These are phyloP conservation scores for Geranium brycei DNA, from an alignment of 345 rosid species.

Conservation along the genomic window DNA sequence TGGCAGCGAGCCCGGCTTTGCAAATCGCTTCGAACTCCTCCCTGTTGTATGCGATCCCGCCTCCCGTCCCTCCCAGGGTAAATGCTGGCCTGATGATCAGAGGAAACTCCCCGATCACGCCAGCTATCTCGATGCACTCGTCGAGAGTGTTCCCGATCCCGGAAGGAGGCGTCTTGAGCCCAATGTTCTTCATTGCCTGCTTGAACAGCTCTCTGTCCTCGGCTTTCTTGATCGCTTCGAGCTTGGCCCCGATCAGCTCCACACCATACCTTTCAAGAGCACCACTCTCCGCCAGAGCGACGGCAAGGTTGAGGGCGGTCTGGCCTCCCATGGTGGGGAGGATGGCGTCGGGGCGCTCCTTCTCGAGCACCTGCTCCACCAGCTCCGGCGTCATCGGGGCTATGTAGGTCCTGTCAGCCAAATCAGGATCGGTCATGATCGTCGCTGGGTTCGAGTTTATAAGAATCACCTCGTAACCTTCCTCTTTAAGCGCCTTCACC, in stretches of 20 bases:
- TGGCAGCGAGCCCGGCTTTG: constrained; percentile 78
- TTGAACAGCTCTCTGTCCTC: constrained; percentile 85
- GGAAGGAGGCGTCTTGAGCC: constrained; percentile 83
- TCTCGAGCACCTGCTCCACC: constrained; percentile 66
- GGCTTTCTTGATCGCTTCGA: constrained; percentile 80
- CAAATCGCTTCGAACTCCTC: constrained; percentile 83
- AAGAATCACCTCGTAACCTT: constrained; percentile 71
- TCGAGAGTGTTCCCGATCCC: constrained; percentile 79
- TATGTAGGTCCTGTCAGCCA: constrained; percentile 76
- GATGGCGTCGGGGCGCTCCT: constrained; percentile 81
- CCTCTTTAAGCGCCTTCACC: constrained; percentile 80
- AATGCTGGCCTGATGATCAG: constrained; percentile 93
- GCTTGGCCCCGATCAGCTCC: constrained; percentile 90
- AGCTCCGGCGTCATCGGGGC: constrained; percentile 86
- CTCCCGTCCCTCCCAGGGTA: constrained; percentile 94
- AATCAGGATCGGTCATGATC: constrained; percentile 94
- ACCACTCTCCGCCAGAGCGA: constrained; percentile 76
- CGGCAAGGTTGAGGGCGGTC: constrained; percentile 86
- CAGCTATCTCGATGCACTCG: constrained; percentile 62
- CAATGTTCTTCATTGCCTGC: constrained; percentile 80
- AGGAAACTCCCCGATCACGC: constrained; percentile 77
- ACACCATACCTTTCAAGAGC: constrained; percentile 57
- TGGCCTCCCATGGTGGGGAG: constrained; percentile 99
- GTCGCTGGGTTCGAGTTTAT: constrained; percentile 97
- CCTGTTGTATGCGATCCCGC: constrained; percentile 87